Conservation (phyloP, 2,329 filamentous ascomycete genomes). For the Thielaviopsis punctulata region DNA sequence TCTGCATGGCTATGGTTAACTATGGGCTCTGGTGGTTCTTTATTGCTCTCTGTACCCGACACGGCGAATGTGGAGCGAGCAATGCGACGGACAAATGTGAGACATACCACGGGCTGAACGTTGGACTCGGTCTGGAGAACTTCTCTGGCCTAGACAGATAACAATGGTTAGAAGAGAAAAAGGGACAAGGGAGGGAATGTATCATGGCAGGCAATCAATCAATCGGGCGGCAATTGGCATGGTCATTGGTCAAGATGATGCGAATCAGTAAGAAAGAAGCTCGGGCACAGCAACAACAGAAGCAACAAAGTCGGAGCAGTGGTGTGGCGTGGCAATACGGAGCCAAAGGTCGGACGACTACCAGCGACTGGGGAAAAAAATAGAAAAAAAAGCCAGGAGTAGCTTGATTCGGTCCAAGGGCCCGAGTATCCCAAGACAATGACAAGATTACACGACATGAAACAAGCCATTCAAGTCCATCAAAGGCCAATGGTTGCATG, state of each 20-base stretch:
- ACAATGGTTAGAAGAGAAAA: not conserved
- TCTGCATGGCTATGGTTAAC: constrained; percentile 30
- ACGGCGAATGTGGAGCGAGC: not conserved
- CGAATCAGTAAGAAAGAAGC: not conserved
- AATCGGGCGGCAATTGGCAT: not conserved
- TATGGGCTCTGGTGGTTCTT: not conserved
- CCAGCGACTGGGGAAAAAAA: too few relatives aligned
- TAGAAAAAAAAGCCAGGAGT: too few relatives aligned
- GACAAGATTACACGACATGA: not conserved
- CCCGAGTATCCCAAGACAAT: not conserved
- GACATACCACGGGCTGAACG: constrained; percentile 86
- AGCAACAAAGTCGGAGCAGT: not conserved
- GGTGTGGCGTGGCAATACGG: not conserved
- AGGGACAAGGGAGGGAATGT: not conserved
- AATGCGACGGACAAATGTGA: not conserved
- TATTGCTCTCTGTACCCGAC: not conserved
- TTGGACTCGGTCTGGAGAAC: constrained; percentile 96
- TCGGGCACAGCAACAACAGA: not conserved
- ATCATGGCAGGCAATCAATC: not conserved
- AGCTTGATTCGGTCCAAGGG: not conserved
- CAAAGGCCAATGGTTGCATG: not conserved
- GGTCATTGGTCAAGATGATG: not conserved
- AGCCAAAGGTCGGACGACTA: too few relatives aligned
- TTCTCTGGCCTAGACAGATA: constrained; percentile 57
- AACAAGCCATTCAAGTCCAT: not conserved